A percentile compares a stretch with the other conserved stretches of the same genome.
These are phyloP conservation scores for Magnaporthiopsis poae DNA, from an alignment of 2,329 filamentous ascomycete species.

Conservation along the genomic window DNA sequence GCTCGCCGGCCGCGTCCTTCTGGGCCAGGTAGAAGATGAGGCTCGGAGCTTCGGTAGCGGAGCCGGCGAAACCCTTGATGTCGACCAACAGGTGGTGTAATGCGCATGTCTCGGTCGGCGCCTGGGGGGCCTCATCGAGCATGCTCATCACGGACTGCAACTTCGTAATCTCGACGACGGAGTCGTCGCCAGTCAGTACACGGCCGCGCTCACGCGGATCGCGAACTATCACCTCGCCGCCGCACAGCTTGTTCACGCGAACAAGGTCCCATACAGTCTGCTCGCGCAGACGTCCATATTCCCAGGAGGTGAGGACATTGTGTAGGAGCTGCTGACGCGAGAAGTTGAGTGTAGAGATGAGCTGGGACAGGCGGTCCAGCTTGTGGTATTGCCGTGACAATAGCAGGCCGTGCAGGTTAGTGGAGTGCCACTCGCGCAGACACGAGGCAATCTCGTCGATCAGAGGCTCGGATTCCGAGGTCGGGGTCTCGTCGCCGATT, in stretches of 20 bases:
- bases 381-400: constrained; percentile 71
- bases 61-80: constrained; percentile 70
- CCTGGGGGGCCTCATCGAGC: constrained; percentile 68
- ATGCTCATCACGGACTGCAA: constrained; percentile 94
- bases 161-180: constrained; percentile 79
- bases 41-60: constrained; percentile 63
- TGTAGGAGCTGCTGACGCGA: constrained; percentile 84
- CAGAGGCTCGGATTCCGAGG: constrained; percentile 75
- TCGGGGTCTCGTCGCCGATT: constrained; percentile 92
- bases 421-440: constrained; percentile 94
- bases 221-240: constrained; percentile 86
- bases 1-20: constrained; percentile 53
- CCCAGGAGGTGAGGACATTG: constrained; percentile 79
- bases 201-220: constrained; percentile 75
- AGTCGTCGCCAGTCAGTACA: constrained; percentile 84
- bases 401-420: constrained; percentile 84
- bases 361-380: constrained; percentile 68
- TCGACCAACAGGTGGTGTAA: constrained; percentile 77
- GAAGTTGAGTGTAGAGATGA: constrained; percentile 75
- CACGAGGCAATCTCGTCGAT: constrained; percentile 98
- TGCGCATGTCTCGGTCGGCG: constrained; percentile 56
- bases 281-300: constrained; percentile 71
- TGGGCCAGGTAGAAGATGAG: constrained; percentile 70
- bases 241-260: constrained; percentile 84
- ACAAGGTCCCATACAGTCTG: constrained; percentile 94